phyloP scores from a whole-genome alignment of 345 rosid species.

The Eucalyptus cloeziana region DNA sequence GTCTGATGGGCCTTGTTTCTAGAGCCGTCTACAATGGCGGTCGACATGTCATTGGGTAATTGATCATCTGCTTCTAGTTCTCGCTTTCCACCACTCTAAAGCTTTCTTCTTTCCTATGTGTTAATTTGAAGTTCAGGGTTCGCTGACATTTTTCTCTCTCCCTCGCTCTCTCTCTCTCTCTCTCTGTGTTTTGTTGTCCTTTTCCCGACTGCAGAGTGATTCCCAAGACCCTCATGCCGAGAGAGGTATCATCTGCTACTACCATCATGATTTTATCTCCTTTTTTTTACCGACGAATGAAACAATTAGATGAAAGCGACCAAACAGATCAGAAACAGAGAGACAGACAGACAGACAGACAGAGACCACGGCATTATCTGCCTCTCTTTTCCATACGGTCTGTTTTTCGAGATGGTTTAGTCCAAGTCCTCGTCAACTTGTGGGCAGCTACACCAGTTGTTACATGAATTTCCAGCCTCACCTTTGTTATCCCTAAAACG shows the following conservation, averaged over 20 bases:
- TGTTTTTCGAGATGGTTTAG: background rate
- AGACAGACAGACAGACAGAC: background rate
- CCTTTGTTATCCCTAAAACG: background rate
- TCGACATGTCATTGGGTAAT: slow-evolving; percentile 33
- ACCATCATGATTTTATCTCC: no score
- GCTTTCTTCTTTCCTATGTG: background rate
- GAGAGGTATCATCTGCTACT: background rate
- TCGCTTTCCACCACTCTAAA: background rate
- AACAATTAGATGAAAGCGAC: background rate
- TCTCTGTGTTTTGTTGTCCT: background rate
- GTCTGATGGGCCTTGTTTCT: slow-evolving; percentile 33
- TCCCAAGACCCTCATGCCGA: slow-evolving; percentile 18
- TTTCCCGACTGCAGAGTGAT: slow-evolving; percentile 1
- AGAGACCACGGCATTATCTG: background rate
- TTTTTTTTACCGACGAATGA: background rate
- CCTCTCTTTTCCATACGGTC: background rate
- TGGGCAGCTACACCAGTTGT: background rate
- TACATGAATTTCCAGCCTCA: background rate
- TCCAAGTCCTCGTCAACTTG: background rate
- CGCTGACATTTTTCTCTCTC: background rate
- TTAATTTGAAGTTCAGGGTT: background rate
- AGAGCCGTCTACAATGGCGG: slow-evolving; percentile 32
- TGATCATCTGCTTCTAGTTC: background rate
- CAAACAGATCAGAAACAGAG: background rate
- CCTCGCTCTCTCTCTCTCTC: background rate